A percentile compares a stretch with the other conserved stretches of the same genome.
Conservation (phyloP, 345 rosid genomes). For the Litchi chinensis region DNA sequence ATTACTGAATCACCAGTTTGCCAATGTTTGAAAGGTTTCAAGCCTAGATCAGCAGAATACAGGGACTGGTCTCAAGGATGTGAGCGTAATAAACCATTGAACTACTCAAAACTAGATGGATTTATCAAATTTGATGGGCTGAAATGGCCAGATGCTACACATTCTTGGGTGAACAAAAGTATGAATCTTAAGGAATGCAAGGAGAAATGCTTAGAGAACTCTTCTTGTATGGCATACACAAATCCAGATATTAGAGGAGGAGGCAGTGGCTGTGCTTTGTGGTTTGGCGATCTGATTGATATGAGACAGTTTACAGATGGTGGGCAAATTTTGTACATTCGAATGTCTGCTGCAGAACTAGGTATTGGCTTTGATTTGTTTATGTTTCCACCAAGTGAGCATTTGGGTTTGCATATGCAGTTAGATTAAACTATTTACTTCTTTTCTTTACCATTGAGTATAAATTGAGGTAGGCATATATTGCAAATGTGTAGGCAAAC, state of each 20-base stretch:
- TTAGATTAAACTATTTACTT: too few species aligned
- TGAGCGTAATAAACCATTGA: conserved; percentile 28
- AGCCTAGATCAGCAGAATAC: conserved; percentile 29
- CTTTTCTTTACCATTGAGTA: background rate
- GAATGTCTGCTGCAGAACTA: conserved; percentile 47
- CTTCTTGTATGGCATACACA: conserved; percentile 47
- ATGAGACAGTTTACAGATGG: conserved; percentile 32
- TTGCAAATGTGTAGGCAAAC: background rate
- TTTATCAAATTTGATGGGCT: conserved; percentile 27
- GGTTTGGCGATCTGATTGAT: conserved; percentile 37
- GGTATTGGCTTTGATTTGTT: conserved; percentile 20
- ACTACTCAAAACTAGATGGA: conserved; percentile 34
- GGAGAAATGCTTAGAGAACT: conserved; percentile 32
- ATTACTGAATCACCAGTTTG: background rate
- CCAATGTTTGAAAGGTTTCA: conserved; percentile 41
- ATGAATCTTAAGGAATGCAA: conserved; percentile 31
- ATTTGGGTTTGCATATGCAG: too few species aligned
- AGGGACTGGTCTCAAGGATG: conserved; percentile 45
- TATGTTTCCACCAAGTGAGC: too few species aligned
- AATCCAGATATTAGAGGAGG: conserved; percentile 25
- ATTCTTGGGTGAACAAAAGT: conserved; percentile 19
- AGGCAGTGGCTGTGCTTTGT: conserved; percentile 40
- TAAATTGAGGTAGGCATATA: background rate
- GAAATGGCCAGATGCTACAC: conserved; percentile 37
- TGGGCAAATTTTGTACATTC: conserved; percentile 43